These are phyloP conservation scores for Crithidia bombi DNA, from an alignment of 208 protist genomes.

Conservation along the genomic window DNA sequence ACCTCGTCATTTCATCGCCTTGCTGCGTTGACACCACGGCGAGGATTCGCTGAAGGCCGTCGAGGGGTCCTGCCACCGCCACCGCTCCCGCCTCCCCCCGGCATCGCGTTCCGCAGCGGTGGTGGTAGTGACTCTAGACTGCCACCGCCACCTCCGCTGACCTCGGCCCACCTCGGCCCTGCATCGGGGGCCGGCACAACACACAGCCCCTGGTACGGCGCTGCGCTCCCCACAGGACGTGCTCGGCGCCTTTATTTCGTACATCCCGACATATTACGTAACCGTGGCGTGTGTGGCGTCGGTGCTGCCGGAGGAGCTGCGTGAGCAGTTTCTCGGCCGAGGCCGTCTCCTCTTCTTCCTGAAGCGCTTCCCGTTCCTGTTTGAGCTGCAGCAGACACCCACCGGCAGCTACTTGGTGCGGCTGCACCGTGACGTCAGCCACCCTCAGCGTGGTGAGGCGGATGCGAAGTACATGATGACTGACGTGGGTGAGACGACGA, in stretches of 20 bases:
- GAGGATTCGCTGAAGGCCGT: not conserved
- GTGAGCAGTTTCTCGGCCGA: slow-evolving; percentile 59
- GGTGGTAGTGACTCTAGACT: slow-evolving; percentile 13
- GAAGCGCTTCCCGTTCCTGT: slow-evolving; percentile 75
- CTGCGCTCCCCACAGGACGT: slow-evolving; percentile 80
- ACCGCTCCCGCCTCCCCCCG: slow-evolving; percentile 10
- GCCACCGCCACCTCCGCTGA: slow-evolving; percentile 39
- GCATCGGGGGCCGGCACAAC: slow-evolving; percentile 26
- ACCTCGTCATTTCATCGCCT: no score
- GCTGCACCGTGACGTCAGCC: slow-evolving; percentile 70
- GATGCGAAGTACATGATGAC: slow-evolving; percentile 89
- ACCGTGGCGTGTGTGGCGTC: slow-evolving; percentile 70
- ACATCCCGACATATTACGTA: slow-evolving; percentile 86
- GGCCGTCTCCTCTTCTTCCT: slow-evolving; percentile 62
- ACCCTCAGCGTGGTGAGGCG: slow-evolving; percentile 70
- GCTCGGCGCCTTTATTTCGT: slow-evolving; percentile 63
- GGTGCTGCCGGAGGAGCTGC: slow-evolving; percentile 77
- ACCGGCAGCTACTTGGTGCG: slow-evolving; percentile 55
- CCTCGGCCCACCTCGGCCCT: slow-evolving; percentile 26
- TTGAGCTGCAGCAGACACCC: slow-evolving; percentile 59
- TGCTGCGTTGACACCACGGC: not conserved
- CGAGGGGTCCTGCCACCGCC: slow-evolving; percentile 3
- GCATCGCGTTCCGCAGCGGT: not conserved
- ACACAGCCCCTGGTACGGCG: slow-evolving; percentile 12
- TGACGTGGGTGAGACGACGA: slow-evolving; percentile 73